phyloP scores from a whole-genome alignment of 1,284 basidiomycete genomes.

The Rhodotorula sp. region DNA sequence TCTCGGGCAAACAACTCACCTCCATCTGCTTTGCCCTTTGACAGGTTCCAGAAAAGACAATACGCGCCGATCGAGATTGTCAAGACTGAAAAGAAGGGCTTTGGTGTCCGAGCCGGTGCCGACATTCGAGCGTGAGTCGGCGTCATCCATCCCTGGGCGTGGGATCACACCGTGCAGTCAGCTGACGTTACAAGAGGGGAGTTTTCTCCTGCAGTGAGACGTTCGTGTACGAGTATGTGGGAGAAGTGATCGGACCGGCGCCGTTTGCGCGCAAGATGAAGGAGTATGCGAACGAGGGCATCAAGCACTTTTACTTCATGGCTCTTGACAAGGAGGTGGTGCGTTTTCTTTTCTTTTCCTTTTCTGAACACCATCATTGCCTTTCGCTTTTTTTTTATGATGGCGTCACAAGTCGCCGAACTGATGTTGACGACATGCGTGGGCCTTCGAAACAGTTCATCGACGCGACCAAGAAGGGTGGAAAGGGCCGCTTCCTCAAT shows the following conservation, averaged over 20 bases:
- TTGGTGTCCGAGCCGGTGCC: conserved; percentile 74
- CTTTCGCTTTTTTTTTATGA: not conserved
- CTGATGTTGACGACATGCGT: not conserved
- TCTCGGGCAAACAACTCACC: too few species aligned
- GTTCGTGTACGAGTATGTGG: conserved; percentile 97
- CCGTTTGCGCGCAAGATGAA: conserved; percentile 93
- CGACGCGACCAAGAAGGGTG: conserved; percentile 95
- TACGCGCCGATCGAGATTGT: conserved; percentile 90
- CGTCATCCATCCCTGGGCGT: not conserved
- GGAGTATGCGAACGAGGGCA: conserved; percentile 87
- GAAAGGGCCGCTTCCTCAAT: conserved; percentile 94
- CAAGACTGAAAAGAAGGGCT: conserved; percentile 92
- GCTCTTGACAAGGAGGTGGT: conserved; percentile 98
- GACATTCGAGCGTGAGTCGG: conserved; percentile 68
- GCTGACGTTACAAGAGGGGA: not conserved
- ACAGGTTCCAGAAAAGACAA: conserved; percentile 77
- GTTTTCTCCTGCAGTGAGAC: conserved; percentile 61
- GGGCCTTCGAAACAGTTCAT: conserved; percentile 65
- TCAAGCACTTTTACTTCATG: conserved; percentile 99
- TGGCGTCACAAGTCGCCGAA: too few species aligned
- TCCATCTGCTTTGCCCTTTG: too few species aligned
- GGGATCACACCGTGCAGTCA: not conserved
- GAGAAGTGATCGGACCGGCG: conserved; percentile 85
- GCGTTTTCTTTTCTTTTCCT: conserved; percentile 42
- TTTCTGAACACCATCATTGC: too few species aligned